Evolutionary conservation across 441 rosid species (phyloP).

Genomic region (Breynia disticha): DNA sequence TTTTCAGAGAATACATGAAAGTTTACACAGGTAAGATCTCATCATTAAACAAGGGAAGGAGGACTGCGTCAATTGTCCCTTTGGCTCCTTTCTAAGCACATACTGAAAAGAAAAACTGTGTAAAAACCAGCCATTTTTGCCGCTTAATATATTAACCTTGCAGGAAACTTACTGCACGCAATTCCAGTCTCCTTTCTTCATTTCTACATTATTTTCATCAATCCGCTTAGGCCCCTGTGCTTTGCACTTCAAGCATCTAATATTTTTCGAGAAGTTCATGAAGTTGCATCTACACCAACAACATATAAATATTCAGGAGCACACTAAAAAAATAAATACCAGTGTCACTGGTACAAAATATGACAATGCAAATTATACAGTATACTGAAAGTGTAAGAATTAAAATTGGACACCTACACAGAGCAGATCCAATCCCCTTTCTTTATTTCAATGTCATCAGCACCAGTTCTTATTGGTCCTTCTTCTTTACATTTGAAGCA

Average conservation of each 20-base stretch:
- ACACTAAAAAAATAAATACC: not conserved
- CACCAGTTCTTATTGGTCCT: slow-evolving; percentile 4
- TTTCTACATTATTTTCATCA: slow-evolving; percentile 30
- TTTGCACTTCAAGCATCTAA: slow-evolving; percentile 54
- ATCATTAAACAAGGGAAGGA: too few species aligned
- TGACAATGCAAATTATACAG: not conserved
- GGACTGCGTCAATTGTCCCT: too few species aligned
- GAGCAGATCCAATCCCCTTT: slow-evolving; percentile 14
- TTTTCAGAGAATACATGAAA: too few species aligned
- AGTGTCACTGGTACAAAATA: not conserved
- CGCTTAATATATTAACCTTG: not conserved
- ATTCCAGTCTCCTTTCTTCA: slow-evolving; percentile 83
- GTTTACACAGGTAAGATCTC: too few species aligned
- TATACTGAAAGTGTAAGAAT: not conserved
- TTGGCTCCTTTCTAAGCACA: too few species aligned
- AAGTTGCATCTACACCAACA: slow-evolving; percentile 28
- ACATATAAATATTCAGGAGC: not conserved
- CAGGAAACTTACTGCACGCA: slow-evolving; percentile 50
- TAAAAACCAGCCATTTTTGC: too few species aligned
- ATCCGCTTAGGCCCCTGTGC: slow-evolving; percentile 48
- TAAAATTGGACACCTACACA: not conserved
- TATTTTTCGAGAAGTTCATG: slow-evolving; percentile 62
- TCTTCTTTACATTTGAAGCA: slow-evolving; percentile 14
- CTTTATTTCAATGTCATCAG: not conserved
- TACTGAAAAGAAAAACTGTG: too few species aligned